Conservation (phyloP, 106 monocot species). For the Dioscorea zingiberensis region DNA sequence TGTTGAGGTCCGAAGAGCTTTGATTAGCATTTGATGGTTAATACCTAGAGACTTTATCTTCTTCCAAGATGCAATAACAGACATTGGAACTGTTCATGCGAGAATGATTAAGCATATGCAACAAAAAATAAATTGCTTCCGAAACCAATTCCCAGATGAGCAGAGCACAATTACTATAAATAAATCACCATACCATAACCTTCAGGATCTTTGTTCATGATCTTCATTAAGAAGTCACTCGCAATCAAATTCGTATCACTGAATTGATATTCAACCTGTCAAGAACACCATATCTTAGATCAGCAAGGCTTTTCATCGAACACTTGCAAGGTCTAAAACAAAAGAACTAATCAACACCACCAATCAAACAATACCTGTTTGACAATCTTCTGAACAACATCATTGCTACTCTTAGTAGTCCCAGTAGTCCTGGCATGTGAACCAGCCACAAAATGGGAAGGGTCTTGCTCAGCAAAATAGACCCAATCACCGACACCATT, state of each 20-base stretch:
- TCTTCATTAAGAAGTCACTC: conserved; percentile 67
- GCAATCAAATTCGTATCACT: conserved; percentile 65
- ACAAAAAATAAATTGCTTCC: no score
- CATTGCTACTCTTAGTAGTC: conserved; percentile 12
- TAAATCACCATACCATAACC: conserved; percentile 52
- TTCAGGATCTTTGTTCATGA: conserved; percentile 79
- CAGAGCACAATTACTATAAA: neutral
- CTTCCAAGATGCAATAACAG: conserved; percentile 69
- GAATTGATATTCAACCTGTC: conserved; percentile 83
- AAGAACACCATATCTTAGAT: no score
- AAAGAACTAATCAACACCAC: no score
- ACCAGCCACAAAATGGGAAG: conserved; percentile 22
- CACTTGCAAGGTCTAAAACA: no score
- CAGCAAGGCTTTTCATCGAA: no score
- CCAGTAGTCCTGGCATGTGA: conserved; percentile 2
- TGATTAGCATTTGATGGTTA: conserved; percentile 44
- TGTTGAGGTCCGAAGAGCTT: conserved; percentile 63
- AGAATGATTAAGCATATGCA: neutral
- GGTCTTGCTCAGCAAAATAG: conserved; percentile 41
- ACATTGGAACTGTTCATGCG: conserved; percentile 56
- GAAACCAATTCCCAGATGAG: neutral
- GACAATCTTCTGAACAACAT: conserved; percentile 55
- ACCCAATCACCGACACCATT: conserved; percentile 26
- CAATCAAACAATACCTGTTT: no score
- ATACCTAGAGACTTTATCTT: conserved; percentile 58